These are phyloP conservation scores for Aspergillus sp. DNA, from an alignment of 2,329 filamentous ascomycete genomes.

Conservation along the genomic window DNA sequence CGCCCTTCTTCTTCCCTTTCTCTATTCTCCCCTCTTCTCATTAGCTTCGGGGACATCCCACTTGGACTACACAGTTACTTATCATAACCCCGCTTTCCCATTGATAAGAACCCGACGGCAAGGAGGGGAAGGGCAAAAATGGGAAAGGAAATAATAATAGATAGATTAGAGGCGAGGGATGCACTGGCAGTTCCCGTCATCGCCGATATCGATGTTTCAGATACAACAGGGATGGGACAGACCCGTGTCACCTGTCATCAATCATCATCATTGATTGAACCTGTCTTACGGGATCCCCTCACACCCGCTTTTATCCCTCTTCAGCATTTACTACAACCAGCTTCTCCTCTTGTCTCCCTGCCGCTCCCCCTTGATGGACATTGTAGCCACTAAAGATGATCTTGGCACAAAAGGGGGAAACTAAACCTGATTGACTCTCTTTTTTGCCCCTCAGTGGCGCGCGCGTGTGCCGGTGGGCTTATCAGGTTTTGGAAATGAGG, in stretches of 20 bases:
- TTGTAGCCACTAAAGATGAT: background rate
- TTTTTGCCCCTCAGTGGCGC: slow-evolving; percentile 8
- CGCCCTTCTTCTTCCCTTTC: background rate
- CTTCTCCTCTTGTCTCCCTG: background rate
- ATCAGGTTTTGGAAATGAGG: slow-evolving; percentile 2
- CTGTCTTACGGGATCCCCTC: background rate
- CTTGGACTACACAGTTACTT: background rate
- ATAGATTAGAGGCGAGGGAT: background rate
- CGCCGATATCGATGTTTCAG: background rate
- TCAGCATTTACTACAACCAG: background rate
- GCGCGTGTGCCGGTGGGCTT: background rate
- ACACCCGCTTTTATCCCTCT: too few relatives aligned
- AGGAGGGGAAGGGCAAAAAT: background rate
- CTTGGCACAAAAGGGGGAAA: slow-evolving; percentile 8
- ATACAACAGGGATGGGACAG: background rate
- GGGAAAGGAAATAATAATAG: background rate
- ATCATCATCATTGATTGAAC: too few relatives aligned
- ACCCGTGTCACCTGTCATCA: slow-evolving; percentile 2
- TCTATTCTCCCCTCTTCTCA: too few relatives aligned
- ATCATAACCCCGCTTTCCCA: slow-evolving; percentile 1
- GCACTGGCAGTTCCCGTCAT: background rate
- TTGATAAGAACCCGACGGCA: slow-evolving; percentile 1
- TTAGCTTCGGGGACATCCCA: background rate
- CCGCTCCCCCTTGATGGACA: background rate
- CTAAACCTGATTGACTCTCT: slow-evolving; percentile 6